phyloP scores from a whole-genome alignment of 306 rosid genomes.

The Dalbergia cultrata region DNA sequence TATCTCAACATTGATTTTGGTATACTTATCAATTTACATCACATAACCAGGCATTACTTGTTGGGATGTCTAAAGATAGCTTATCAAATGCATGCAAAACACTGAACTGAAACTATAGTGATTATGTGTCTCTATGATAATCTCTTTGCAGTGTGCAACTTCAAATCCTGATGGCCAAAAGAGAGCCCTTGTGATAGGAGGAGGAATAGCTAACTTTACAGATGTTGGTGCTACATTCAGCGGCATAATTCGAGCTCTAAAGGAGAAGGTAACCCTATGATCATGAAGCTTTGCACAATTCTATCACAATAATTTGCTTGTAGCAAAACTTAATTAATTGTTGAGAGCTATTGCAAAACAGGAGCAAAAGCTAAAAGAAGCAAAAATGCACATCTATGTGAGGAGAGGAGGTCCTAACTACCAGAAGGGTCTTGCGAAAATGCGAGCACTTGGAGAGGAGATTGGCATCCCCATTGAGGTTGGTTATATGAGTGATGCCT shows the following conservation, averaged over 20 bases:
- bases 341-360: slow-evolving; percentile 49
- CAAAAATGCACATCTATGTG: slow-evolving; percentile 85
- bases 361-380: slow-evolving; percentile 91
- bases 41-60: slow-evolving; percentile 3
- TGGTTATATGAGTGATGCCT: slow-evolving; percentile 54
- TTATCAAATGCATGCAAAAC: slow-evolving; percentile 10
- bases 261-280: slow-evolving; percentile 76
- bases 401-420: slow-evolving; percentile 99
- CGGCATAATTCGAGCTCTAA: slow-evolving; percentile 89
- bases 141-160: slow-evolving; percentile 82
- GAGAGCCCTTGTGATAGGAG: slow-evolving; percentile 93
- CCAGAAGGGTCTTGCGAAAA: slow-evolving; percentile 90
- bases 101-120: slow-evolving; percentile 4
- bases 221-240: slow-evolving; percentile 97
- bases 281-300: background rate
- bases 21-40: background rate
- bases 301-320: slow-evolving; percentile 12
- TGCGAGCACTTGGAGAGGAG: slow-evolving; percentile 91
- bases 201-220: slow-evolving; percentile 97
- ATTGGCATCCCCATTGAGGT: slow-evolving; percentile 98
- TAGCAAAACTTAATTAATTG: slow-evolving; percentile 37
- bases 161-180: slow-evolving; percentile 83
- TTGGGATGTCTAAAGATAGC: slow-evolving; percentile 18
- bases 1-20: slow-evolving; percentile 20
- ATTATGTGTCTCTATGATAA: slow-evolving; percentile 18